Percentiles rank a stretch among this genome's conserved stretches.
Conservation (phyloP, 2,329 filamentous ascomycete species). For the Cladophialophora exuberans region DNA sequence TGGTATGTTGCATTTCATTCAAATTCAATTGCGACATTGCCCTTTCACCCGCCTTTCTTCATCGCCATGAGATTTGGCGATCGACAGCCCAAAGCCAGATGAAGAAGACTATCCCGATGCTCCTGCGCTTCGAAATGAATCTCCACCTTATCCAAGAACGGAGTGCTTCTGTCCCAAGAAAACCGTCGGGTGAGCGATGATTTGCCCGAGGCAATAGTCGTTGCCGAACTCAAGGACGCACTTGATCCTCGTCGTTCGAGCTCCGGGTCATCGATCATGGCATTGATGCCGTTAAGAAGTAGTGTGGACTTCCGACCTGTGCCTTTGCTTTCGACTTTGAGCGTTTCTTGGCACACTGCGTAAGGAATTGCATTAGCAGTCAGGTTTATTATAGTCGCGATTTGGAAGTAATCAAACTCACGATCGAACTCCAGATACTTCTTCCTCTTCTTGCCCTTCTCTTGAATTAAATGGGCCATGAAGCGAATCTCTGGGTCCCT, state of each 20-base stretch:
- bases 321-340: slow-evolving; percentile 14
- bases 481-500: slow-evolving; percentile 10
- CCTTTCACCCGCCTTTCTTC: neutral
- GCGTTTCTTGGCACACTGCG: slow-evolving; percentile 9
- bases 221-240: neutral
- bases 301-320: slow-evolving; percentile 4
- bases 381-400: neutral
- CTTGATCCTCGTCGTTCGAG: slow-evolving; percentile 4
- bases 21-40: no score
- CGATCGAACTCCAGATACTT: slow-evolving; percentile 19
- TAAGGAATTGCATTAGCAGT: neutral
- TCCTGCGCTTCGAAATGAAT: slow-evolving; percentile 7
- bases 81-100: slow-evolving; percentile 10
- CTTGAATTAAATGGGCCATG: slow-evolving; percentile 12
- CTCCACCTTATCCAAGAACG: slow-evolving; percentile 7
- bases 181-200: slow-evolving; percentile 8
- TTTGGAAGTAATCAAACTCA: neutral
- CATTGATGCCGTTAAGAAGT: slow-evolving; percentile 3
- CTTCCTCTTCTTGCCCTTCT: slow-evolving; percentile 9
- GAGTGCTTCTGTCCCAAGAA: slow-evolving; percentile 8
- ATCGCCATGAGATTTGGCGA: neutral
- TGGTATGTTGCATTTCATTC: neutral
- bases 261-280: slow-evolving; percentile 4
- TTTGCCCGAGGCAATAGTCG: neutral
- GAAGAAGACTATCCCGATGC: slow-evolving; percentile 9